A percentile compares a stretch with the other conserved stretches of the same genome.
phyloP scores from a whole-genome alignment of 768 basidiomycete genomes.

The Podaxis pistillaris region DNA sequence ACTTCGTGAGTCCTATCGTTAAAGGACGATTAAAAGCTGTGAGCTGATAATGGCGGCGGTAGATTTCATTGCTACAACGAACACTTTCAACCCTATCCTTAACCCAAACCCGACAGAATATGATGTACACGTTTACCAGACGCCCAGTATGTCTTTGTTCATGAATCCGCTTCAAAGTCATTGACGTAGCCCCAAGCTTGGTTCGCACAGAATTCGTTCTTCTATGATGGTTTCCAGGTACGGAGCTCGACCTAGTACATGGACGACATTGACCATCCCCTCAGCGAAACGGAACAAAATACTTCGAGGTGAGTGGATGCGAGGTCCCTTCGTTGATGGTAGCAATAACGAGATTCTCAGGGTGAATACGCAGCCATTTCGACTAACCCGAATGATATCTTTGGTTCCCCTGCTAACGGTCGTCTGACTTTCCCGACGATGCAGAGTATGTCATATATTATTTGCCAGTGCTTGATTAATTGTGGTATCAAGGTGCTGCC shows the following conservation, averaged over 20 bases:
- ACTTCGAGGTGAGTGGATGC: constrained; percentile 48
- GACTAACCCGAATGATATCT: constrained; percentile 48
- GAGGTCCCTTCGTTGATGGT: background rate
- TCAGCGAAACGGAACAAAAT: constrained; percentile 57
- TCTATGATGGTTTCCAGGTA: constrained; percentile 37
- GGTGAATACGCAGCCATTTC: constrained; percentile 66
- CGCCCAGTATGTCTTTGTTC: constrained; percentile 38
- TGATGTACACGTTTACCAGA: constrained; percentile 59
- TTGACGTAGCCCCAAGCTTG: constrained; percentile 27
- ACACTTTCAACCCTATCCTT: constrained; percentile 41
- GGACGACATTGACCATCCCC: background rate
- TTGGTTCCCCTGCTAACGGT: constrained; percentile 42
- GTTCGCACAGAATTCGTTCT: constrained; percentile 41
- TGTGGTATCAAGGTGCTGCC: constrained; percentile 35
- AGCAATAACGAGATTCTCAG: constrained; percentile 20
- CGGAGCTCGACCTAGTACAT: background rate
- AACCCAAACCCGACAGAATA: constrained; percentile 49
- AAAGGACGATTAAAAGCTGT: background rate
- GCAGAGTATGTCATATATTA: constrained; percentile 35
- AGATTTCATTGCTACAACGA: constrained; percentile 60
- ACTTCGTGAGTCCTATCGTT: constrained; percentile 36
- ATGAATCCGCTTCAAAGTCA: background rate
- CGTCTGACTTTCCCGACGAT: constrained; percentile 56
- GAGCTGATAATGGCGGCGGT: background rate
- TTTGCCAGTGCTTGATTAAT: background rate